Conservation (phyloP, 2,329 filamentous ascomycete genomes). For the Septoria linicola region DNA sequence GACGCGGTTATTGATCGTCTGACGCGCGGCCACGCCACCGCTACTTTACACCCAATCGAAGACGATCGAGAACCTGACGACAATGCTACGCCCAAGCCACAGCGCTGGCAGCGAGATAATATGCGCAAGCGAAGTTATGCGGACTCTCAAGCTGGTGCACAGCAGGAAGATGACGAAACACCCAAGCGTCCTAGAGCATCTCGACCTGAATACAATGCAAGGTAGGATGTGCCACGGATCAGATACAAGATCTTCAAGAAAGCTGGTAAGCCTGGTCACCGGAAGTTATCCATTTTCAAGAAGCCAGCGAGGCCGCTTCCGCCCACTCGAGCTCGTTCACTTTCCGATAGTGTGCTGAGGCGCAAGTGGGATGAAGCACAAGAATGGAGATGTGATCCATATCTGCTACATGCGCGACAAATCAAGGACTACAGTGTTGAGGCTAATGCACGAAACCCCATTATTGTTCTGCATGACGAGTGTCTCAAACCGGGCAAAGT, state of each 20-base stretch:
- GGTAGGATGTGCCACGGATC: background rate
- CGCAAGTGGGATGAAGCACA: constrained; percentile 1
- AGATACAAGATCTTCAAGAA: background rate
- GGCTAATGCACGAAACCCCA: background rate
- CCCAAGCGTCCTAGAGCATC: constrained; percentile 22
- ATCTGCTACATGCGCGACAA: background rate
- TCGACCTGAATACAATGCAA: background rate
- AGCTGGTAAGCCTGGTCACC: background rate
- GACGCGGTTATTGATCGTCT: constrained; percentile 1
- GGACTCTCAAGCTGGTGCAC: constrained; percentile 19
- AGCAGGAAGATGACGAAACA: constrained; percentile 24
- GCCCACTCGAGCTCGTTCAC: background rate
- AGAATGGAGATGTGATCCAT: constrained; percentile 8
- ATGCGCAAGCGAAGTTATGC: constrained; percentile 27
- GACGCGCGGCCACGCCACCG: background rate
- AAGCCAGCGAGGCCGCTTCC: background rate
- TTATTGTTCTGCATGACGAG: background rate
- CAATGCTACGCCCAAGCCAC: constrained; percentile 23
- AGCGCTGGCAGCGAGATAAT: constrained; percentile 10
- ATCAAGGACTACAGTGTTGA: constrained; percentile 7
- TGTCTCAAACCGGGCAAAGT: background rate
- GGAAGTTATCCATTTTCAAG: too few relatives aligned
- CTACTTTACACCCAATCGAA: background rate
- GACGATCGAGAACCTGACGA: constrained; percentile 24
- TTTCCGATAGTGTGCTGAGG: background rate